Evolutionary conservation across 2,329 filamentous ascomycete genomes (phyloP), one percentile per base, ranked within the genome.

Genomic region (Cytospora mali): DNA sequence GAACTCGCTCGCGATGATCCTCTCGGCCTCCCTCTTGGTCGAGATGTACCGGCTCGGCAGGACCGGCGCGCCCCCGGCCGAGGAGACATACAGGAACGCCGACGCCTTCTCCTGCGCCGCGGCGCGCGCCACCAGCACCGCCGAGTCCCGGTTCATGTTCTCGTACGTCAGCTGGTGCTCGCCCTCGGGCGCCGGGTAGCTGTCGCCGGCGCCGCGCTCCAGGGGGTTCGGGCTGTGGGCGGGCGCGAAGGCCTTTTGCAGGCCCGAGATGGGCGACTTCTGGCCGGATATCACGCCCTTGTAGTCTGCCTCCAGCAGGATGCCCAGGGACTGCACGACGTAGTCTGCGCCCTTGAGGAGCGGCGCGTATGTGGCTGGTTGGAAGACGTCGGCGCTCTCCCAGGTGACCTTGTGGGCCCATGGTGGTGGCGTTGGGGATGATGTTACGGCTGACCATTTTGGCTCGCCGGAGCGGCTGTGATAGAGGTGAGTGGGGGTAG

Each of bases 291-390:
- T 74, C 18, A 97, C 89, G 69, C 90, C 91, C 78, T 99, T 99
- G 85, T 99, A 99, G 80, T 99, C 95, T 55, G 93, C 93, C 80
- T 99, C 95, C 11, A 99, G 85, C 21, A 99, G 83, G 70, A 99
- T 97, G 11, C 95, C 95, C 89, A 98, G 93, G 71, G 85, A 92
- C 81, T 99, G 95, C 53, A 99, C 89, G 28, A 98, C 93, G 62
- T 88, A 93, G 74, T 92, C 87, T 65, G 93, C 91, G 62, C 85
- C 86, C 68, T 86, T 84, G 66, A 99, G 85, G 54, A 94, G 85
- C 0, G 88, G 80, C 10, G 84, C 85, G 78, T 97, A 99, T 21
- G 90, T 90, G 0, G 84, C 80, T 0, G 95, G 94, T 64, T 89
- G 86, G 66, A 99, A 85, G 68, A 98, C 89, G 77, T 98, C 92